Evolutionary conservation across 1,139 yeast genomes (phyloP), one percentile per base, ranked within the genome.

Genomic region (Zygosaccharomyces pseudobailii): DNA sequence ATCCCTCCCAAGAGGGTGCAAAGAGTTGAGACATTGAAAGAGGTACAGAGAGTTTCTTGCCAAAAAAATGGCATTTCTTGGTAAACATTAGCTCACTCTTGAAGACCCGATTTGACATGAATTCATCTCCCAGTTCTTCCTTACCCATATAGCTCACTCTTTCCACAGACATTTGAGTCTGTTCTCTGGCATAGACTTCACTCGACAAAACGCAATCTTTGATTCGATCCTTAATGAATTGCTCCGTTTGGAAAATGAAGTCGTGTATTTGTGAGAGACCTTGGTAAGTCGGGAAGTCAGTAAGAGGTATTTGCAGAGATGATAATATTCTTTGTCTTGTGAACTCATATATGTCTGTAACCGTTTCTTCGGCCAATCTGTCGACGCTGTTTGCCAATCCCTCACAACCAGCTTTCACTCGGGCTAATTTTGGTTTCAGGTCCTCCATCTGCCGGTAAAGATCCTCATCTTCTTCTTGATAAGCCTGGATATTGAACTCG

Each of bases 41-140:
- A 32, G 78, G 75, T 32, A 80, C 78, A 51, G 76, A 72, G 40
- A 90, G 70, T 42, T 78, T 73, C 55, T 84, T 80, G 34, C 80
- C 76, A 36, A 82, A 69, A 5, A 76, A 66, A 58, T 92, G 96
- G 40, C 76, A 78, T 48, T 76, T 75, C 56, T 90, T 80, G 3
- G 88, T 78, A 58, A 89, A 92, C 98, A 92, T 92, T 42, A 85
- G 75, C 23, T 81, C 84, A 13, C 87, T 78, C 49, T 86, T 80
- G 69, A 92, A 90, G 8, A 76, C 77, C 53, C 84, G 84, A 51
- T 81, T 82, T 42, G 70, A 75, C 69, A 81, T 71, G 50, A 76
- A 78, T 33, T 81, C 85, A 32, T 79, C 80, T 4, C 83, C 82
- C 53, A 84, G 64, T 5, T 74, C 70, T 3, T 65, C 71, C 50